Base-by-base conservation (phyloP, 2,329 filamentous ascomycete genomes). In the Botryotinia globosa region DNA sequence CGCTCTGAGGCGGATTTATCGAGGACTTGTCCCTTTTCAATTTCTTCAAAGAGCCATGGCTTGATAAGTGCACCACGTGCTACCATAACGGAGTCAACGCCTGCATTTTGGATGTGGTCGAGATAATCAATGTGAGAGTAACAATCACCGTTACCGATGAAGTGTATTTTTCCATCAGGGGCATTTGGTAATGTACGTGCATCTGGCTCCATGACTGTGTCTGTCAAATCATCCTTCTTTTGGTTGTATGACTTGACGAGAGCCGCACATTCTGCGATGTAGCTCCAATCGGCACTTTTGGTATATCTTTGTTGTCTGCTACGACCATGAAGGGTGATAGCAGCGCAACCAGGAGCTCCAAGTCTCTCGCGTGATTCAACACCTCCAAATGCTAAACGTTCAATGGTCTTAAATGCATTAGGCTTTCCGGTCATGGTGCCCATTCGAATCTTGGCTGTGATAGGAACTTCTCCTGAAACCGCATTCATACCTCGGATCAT, bases 1-100 rank as follows among this genome's bases (percentile, higher is more conserved):
- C 96, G 92, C 84, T 99, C 95, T 8, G 90, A 87, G 3, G 95
- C 92, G 4, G 93, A 94, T 83, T 99, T 99, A 85, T 99, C 96
- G 56, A 99, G 88, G 80, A 98, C 98, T 82, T 98, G 96, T 8
- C 92, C 92, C 75, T 90, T 88, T 77, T 93, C 89, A 72, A 99
- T 98, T 83, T 99, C 96, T 82, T 99, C 96, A 80, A 98, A 99
- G 75, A 99, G 86, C 96, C 96, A 99, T 0, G 96, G 96, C 84
- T 99, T 99, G 83, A 98, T 93, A 73, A 99, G 87, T 16, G 96
- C 96, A 72, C 96, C 96, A 74, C 96, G 92, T n/a, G 91, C 96
- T 74, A 98, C 90, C 96, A 99, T 98, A 80, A 97, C 92, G n/a
- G 90, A 90, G 83, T 98, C 95, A 63, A 98, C 94, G 64, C 89